Percentiles rank a stretch among this genome's conserved stretches.
phyloP scores from a whole-genome alignment of 1,284 basidiomycete genomes.

The Tilletia caries region DNA sequence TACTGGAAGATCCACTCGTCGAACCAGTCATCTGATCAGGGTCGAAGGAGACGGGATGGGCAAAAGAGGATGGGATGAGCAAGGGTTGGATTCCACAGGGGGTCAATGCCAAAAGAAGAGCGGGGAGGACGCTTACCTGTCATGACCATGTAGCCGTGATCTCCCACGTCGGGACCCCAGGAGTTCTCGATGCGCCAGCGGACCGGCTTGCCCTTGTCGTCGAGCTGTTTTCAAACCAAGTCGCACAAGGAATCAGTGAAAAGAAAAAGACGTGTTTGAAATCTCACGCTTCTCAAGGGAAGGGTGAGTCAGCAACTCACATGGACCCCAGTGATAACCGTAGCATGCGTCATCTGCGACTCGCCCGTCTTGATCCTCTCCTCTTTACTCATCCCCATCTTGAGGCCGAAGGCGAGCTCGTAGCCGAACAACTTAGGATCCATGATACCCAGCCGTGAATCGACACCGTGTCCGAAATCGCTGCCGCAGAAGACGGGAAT shows the following conservation, averaged over 20 bases:
- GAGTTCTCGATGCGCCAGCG: slow-evolving; percentile 93
- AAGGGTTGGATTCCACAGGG: no score
- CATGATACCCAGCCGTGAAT: slow-evolving; percentile 67
- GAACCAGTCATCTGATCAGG: slow-evolving; percentile 66
- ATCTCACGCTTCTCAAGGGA: no score
- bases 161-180: slow-evolving; percentile 73
- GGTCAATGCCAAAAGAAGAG: no score
- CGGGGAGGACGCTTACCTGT: slow-evolving; percentile 63
- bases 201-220: slow-evolving; percentile 65
- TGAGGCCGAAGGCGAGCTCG: slow-evolving; percentile 63
- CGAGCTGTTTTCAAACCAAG: slow-evolving; percentile 18
- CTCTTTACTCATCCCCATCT: slow-evolving; percentile 69
- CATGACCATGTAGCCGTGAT: slow-evolving; percentile 88
- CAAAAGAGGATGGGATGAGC: no score
- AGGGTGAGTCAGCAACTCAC: neutral
- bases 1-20: slow-evolving; percentile 62
- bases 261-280: no score
- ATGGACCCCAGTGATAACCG: slow-evolving; percentile 47
- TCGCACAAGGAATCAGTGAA: neutral
- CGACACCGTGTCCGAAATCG: slow-evolving; percentile 73
- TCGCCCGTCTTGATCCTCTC: slow-evolving; percentile 78
- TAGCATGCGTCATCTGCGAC: slow-evolving; percentile 84
- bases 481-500: slow-evolving; percentile 92
- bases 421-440: slow-evolving; percentile 73
- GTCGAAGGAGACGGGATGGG: no score